Base-by-base conservation (phyloP, 2,329 filamentous ascomycete species). In the Arachnomyces sp. region DNA sequence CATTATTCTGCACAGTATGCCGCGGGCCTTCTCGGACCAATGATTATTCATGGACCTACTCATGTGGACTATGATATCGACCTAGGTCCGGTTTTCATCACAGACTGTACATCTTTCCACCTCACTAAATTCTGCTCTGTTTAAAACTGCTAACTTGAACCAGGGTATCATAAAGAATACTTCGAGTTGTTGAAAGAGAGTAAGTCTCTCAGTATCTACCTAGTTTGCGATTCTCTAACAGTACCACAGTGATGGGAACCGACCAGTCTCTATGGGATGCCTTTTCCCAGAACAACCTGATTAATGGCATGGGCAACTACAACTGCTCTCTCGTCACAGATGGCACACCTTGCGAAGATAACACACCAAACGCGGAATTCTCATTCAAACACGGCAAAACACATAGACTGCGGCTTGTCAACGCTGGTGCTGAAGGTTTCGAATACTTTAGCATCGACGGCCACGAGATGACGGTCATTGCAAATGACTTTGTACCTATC, bases 381-480 rank as follows among this genome's bases (percentile, higher is more conserved):
- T 8, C 48, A 44, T 6, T 55, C 52, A 28, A 44, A 5, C 48
- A 45, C 14, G 54, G 56, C 25, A 61, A 62, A 46, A 57, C 55
- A 35, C 48, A 60, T 36, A 42, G 63, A 36, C 13, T 68, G 46
- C 37, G 53, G 16, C 21, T 65, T 12, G 59, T 64, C 44, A 63
- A 63, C 45, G 52, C 58, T 34, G 66, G 76, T 29, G 60, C 69
- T 39, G 65, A 78, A 52, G 67, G 62, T 28, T 58, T 72, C 42
- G 65, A 74, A 54, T 62, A 69, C 34, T 77, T 82, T 52, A 61
- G 56, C 33, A 62, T 70, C 17, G 67, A 71, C 31, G 69, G 72
- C 37, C 78, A 82, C 54, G 68, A 53, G 1, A 54, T 82, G 48
- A 72, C 65, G 0, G 75, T 82, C 28, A 77, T 82, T 30, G 66